Percentiles rank a stretch among this genome's conserved stretches.
These are phyloP conservation scores for Trichophyton schoenleinii DNA, from an alignment of 2,329 filamentous ascomycete species.

Conservation along the genomic window DNA sequence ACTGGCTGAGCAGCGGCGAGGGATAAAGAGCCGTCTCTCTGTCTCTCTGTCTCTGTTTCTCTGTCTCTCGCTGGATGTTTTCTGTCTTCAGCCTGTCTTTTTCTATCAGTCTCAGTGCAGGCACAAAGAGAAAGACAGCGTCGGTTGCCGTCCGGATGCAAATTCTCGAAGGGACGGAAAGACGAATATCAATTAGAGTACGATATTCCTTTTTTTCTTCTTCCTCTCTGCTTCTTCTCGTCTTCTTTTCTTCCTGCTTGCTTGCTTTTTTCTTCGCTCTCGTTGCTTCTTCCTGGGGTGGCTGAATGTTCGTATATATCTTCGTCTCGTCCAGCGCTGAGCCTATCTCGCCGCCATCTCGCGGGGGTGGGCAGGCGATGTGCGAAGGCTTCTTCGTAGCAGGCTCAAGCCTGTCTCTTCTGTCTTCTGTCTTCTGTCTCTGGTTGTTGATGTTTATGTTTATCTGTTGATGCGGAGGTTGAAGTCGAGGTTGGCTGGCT, in stretches of 20 bases:
- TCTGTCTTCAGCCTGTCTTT: too few species aligned
- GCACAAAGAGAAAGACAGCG: neutral
- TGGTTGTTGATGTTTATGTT: too few species aligned
- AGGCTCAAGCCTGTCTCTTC: too few species aligned
- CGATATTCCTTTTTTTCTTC: neutral
- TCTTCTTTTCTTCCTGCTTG: neutral
- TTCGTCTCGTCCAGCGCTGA: neutral
- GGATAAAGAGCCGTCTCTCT: neutral
- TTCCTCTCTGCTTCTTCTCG: neutral
- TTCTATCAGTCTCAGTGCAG: neutral
- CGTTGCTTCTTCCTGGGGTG: neutral
- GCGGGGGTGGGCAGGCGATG: neutral
- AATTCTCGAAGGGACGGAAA: neutral
- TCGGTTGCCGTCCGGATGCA: neutral
- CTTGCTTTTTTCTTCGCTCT: neutral
- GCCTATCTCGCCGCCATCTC: neutral
- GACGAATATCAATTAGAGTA: neutral
- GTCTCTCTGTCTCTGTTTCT: too few species aligned
- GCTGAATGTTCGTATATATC: conserved; percentile 2
- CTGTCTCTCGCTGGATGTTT: too few species aligned
- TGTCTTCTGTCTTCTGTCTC: too few species aligned
- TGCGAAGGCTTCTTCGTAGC: neutral
- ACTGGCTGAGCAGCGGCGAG: neutral
- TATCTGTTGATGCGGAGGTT: neutral
- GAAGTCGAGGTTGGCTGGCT: neutral